These are phyloP conservation scores for Polyporus tsugae DNA, from an alignment of 1,284 basidiomycete genomes.

Conservation along the genomic window DNA sequence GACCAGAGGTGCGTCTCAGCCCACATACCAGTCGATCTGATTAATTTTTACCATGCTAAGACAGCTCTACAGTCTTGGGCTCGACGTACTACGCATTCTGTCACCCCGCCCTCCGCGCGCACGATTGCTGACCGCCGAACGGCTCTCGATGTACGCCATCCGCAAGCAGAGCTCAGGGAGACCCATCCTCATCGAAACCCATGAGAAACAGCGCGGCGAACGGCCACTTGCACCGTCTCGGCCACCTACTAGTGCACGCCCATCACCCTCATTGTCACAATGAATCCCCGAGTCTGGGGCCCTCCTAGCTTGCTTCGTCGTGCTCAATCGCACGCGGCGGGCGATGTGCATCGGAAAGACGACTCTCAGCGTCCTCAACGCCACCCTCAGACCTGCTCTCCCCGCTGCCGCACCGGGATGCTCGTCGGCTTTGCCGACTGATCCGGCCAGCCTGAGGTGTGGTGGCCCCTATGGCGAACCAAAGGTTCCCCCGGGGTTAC, in stretches of 20 bases:
- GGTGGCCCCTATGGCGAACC: conserved; percentile 28
- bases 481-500: conserved; percentile 20
- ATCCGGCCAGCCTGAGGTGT: conserved; percentile 22
- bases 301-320: conserved; percentile 30
- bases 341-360: conserved; percentile 30
- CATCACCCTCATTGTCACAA: background rate
- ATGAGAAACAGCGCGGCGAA: background rate
- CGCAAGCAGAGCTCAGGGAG: background rate
- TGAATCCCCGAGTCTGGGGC: conserved; percentile 16
- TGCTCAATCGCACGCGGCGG: conserved; percentile 26
- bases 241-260: background rate
- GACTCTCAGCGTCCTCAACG: conserved; percentile 4
- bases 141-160: conserved; percentile 25
- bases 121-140: conserved; percentile 36
- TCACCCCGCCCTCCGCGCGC: conserved; percentile 81
- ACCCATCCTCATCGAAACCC: conserved; percentile 8
- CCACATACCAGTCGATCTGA: background rate
- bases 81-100: conserved; percentile 95
- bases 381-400: conserved; percentile 17
- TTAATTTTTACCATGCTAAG: no score
- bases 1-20: conserved; percentile 79
- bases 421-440: conserved; percentile 26
- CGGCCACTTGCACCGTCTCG: no score
- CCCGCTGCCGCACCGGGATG: conserved; percentile 29
- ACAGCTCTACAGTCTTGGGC: conserved; percentile 94